phyloP scores from a whole-genome alignment of 768 basidiomycete genomes.

The Suillus decipiens region DNA sequence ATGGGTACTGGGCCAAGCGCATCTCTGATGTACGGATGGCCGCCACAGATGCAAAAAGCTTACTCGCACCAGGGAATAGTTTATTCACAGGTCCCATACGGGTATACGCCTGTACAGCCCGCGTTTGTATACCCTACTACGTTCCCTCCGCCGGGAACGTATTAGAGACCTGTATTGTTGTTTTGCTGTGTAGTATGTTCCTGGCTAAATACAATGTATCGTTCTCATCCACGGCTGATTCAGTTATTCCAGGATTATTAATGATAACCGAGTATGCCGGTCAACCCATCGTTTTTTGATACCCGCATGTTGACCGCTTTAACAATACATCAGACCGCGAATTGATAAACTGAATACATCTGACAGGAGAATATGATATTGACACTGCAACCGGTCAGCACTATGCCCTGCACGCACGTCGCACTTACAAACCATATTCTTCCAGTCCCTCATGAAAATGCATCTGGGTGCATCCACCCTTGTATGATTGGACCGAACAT shows the following conservation, averaged over 20 bases:
- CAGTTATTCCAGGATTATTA: too few species aligned
- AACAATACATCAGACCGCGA: not conserved
- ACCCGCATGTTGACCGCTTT: not conserved
- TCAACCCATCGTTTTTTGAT: not conserved
- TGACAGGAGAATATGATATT: not conserved
- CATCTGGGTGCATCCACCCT: not conserved
- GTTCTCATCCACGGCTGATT: not conserved
- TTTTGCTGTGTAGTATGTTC: not conserved
- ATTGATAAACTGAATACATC: not conserved
- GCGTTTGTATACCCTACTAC: slow-evolving; percentile 20
- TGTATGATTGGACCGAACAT: not conserved
- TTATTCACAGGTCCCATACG: slow-evolving; percentile 22
- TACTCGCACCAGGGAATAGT: slow-evolving; percentile 2
- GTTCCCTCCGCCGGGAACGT: slow-evolving; percentile 13
- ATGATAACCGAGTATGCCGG: too few species aligned
- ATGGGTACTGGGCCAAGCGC: slow-evolving; percentile 24
- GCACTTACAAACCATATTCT: not conserved
- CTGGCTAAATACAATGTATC: not conserved
- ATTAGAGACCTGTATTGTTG: not conserved
- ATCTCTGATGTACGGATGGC: slow-evolving; percentile 13
- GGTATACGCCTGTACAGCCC: slow-evolving; percentile 24
- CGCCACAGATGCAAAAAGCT: not conserved
- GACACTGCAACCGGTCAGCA: too few species aligned
- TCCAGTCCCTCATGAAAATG: not conserved
- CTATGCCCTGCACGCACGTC: not conserved